Evolutionary conservation across 352 stramenopile species (phyloP).

Genomic region (Blastocystis sp.): DNA sequence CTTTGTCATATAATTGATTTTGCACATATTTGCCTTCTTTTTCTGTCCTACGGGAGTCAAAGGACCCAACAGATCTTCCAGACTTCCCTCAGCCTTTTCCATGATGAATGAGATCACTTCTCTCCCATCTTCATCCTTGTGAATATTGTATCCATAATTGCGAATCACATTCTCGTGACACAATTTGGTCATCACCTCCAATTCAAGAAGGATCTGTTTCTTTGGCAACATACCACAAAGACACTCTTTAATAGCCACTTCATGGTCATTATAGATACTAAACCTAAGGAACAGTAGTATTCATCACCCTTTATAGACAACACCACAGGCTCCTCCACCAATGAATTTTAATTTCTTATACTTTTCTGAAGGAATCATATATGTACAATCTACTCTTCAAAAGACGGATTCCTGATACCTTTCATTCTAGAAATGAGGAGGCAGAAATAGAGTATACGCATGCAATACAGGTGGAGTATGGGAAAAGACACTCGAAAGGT

Average conservation of each 20-base stretch:
- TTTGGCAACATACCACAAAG: no score
- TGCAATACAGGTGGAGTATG: neutral
- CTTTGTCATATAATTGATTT: neutral
- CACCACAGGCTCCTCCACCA: neutral
- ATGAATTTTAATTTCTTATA: neutral
- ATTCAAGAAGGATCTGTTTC: neutral
- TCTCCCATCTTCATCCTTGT: neutral
- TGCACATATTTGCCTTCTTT: neutral
- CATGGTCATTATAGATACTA: neutral
- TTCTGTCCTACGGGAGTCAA: neutral
- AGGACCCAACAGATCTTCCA: neutral
- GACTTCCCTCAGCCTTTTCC: slow-evolving; percentile 3
- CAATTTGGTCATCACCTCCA: neutral
- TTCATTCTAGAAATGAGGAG: neutral
- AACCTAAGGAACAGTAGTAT: neutral
- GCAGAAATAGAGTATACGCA: neutral
- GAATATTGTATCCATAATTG: slow-evolving; percentile 37
- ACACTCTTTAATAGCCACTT: slow-evolving; percentile 35
- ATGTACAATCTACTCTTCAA: neutral
- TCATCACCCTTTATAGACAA: neutral
- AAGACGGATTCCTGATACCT: neutral
- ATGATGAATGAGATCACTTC: neutral
- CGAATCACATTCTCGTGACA: neutral
- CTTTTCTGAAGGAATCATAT: neutral
- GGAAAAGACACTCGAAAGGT: neutral